Conservation (phyloP, 495 filamentous ascomycete species). For the Aspergillus sparsus region DNA sequence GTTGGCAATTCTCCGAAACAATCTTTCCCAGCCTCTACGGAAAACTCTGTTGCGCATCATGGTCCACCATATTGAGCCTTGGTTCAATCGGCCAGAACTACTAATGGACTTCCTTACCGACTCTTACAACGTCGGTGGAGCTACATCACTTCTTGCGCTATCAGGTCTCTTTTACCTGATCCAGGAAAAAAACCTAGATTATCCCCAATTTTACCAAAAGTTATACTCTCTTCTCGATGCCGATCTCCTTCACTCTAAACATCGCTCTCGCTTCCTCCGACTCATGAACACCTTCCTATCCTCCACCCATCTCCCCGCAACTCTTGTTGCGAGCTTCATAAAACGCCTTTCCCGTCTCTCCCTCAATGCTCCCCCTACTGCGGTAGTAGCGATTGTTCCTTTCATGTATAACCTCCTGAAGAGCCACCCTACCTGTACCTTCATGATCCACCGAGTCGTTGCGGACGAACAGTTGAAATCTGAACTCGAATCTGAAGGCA, state of each 20-base stretch:
- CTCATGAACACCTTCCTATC: conserved; percentile 86
- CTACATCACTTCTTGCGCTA: conserved; percentile 81
- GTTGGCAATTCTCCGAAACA: conserved; percentile 72
- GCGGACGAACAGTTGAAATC: conserved; percentile 56
- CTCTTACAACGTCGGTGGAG: conserved; percentile 82
- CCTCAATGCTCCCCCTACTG: conserved; percentile 81
- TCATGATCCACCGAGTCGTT: conserved; percentile 86
- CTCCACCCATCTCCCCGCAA: conserved; percentile 91
- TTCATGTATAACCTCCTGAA: conserved; percentile 96
- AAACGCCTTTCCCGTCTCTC: conserved; percentile 82
- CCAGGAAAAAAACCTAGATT: conserved; percentile 89
- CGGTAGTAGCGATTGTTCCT: conserved; percentile 84
- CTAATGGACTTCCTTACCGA: conserved; percentile 98
- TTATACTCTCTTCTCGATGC: conserved; percentile 88
- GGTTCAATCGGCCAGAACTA: conserved; percentile 80
- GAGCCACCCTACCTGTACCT: conserved; percentile 83
- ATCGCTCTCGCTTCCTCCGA: conserved; percentile 91
- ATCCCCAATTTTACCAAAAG: conserved; percentile 90
- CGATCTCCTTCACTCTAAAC: conserved; percentile 85
- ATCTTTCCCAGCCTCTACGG: conserved; percentile 64
- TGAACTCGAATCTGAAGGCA: conserved; percentile 61
- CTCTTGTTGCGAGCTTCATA: conserved; percentile 91
- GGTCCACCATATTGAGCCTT: conserved; percentile 75
- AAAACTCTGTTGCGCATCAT: conserved; percentile 77
- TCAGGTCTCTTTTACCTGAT: conserved; percentile 96